phyloP scores from a whole-genome alignment of 371 early-diverging fungal species.

The Apophysomyces variabilis region DNA sequence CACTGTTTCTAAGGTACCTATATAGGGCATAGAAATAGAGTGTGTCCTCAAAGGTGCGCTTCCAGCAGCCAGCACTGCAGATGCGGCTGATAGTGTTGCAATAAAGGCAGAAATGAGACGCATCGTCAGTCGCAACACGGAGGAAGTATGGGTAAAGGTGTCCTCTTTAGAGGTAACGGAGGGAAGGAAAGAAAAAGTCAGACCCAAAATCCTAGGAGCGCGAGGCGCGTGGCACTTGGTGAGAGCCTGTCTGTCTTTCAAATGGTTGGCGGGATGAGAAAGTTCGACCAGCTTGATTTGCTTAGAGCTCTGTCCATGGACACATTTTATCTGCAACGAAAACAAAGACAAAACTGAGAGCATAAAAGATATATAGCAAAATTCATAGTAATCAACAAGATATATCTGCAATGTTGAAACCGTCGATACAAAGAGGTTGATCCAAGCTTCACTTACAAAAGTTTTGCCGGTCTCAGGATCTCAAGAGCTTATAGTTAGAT shows the following conservation, averaged over 20 bases:
- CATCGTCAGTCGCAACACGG: constrained; percentile 6
- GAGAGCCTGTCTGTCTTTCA: constrained; percentile 5
- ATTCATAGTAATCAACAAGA: no score
- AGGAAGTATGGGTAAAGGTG: not conserved
- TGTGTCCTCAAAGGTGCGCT: constrained; percentile 62
- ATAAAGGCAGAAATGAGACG: not conserved
- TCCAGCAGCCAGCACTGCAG: constrained; percentile 4
- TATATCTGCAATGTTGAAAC: no score
- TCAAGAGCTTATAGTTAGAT: no score
- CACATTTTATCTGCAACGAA: not conserved
- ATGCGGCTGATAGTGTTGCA: constrained; percentile 5
- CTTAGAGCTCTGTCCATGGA: no score
- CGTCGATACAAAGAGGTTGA: no score
- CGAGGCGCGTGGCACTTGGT: not conserved
- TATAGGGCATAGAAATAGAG: constrained; percentile 72
- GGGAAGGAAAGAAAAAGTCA: not conserved
- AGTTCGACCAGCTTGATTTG: no score
- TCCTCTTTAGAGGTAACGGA: not conserved
- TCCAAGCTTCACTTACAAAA: no score
- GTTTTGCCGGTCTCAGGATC: no score
- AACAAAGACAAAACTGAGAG: not conserved
- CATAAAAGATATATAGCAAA: no score
- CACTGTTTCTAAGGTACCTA: constrained; percentile 49
- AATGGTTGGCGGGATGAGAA: not conserved
- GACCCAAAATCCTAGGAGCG: not conserved